phyloP scores from a whole-genome alignment of 176 grass and related monocot species.

The Miscanthus lutarioriparius region DNA sequence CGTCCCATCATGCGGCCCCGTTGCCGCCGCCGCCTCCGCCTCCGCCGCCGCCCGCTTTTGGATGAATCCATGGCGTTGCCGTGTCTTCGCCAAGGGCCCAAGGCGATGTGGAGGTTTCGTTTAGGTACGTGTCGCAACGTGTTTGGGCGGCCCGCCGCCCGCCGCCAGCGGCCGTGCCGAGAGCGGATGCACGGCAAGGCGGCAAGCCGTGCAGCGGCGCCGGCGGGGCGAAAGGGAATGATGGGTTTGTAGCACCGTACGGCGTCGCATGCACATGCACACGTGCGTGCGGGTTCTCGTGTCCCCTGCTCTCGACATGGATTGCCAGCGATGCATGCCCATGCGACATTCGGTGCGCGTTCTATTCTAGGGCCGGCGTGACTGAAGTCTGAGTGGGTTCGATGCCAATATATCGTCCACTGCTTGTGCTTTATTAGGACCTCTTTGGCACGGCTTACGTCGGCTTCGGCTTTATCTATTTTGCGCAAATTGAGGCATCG shows the following conservation, averaged over 20 bases:
- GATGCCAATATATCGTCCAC: too few species aligned
- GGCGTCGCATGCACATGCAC: not conserved
- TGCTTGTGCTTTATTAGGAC: too few species aligned
- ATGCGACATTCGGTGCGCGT: too few species aligned
- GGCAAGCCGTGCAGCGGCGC: not conserved
- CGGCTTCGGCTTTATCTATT: too few species aligned
- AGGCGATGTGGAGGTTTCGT: not conserved
- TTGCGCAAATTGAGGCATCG: too few species aligned
- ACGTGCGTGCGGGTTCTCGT: not conserved
- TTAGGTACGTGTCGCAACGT: not conserved
- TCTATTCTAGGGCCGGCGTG: too few species aligned
- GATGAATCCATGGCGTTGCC: not conserved
- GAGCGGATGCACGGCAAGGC: not conserved
- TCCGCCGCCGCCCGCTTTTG: not conserved
- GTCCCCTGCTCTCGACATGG: not conserved
- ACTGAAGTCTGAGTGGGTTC: too few species aligned
- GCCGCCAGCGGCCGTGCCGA: too few species aligned
- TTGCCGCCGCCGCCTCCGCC: not conserved
- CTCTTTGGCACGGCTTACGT: too few species aligned
- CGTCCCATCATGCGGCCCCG: conserved; percentile 14
- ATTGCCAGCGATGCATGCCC: not conserved
- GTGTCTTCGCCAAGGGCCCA: not conserved
- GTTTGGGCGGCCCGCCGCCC: not conserved
- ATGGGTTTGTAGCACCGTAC: not conserved
- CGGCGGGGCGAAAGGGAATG: not conserved